Conservation (phyloP, 2,329 filamentous ascomycete species). For the Chrysoporthe cubensis region DNA sequence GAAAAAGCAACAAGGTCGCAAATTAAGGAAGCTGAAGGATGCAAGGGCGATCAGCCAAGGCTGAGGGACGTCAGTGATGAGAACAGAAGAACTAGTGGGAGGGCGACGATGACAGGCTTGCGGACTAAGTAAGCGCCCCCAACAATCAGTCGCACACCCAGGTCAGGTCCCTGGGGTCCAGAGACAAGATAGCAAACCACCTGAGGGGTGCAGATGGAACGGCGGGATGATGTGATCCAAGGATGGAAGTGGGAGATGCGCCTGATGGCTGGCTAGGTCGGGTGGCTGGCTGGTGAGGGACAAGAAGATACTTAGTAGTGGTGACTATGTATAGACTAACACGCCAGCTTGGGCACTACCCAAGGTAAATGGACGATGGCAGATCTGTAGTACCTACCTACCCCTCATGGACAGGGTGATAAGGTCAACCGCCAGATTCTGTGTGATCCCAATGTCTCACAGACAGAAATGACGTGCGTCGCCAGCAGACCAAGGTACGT, state of each 20-base stretch:
- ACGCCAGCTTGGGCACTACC: conserved; percentile 1
- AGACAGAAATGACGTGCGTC: neutral
- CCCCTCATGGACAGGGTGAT: neutral
- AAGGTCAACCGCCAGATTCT: neutral
- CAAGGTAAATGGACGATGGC: neutral
- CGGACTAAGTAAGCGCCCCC: neutral
- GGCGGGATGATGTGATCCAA: conserved; percentile 11
- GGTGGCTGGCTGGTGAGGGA: conserved; percentile 7
- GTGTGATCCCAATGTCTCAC: neutral
- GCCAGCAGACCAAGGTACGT: neutral
- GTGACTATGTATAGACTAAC: conserved; percentile 20
- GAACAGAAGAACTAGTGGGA: conserved; percentile 9
- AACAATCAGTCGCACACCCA: conserved; percentile 18
- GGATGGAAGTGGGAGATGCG: neutral
- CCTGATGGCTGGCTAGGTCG: neutral
- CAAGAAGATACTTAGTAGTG: neutral
- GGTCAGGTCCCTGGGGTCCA: conserved; percentile 8
- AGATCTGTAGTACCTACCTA: conserved; percentile 11
- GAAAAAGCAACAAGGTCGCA: neutral
- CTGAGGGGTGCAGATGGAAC: conserved; percentile 8
- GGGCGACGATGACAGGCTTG: conserved; percentile 3
- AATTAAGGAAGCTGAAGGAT: neutral
- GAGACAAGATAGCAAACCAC: conserved; percentile 11
- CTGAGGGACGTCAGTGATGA: neutral
- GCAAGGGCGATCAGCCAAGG: conserved; percentile 6